Evolutionary conservation across 2,329 filamentous ascomycete species (phyloP).

Genomic region (Pyricularia grisea): DNA sequence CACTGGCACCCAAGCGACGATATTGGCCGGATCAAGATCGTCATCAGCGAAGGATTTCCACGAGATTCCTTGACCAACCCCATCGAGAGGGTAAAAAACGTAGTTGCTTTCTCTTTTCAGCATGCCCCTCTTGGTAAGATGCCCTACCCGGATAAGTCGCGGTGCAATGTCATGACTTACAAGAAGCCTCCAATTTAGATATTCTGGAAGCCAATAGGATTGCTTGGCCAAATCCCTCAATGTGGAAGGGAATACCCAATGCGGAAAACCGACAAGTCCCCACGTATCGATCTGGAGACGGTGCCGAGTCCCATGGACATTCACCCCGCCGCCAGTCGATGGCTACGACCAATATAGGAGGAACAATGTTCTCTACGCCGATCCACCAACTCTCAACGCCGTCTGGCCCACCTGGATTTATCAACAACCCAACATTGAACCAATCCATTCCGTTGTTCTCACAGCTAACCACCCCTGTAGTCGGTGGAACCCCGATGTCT

Average conservation of each 20-base stretch:
- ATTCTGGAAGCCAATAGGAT: slow-evolving; percentile 65
- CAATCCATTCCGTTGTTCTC: slow-evolving; percentile 3
- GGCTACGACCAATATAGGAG: neutral
- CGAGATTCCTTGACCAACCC: slow-evolving; percentile 40
- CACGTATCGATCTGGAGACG: slow-evolving; percentile 31
- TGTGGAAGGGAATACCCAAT: slow-evolving; percentile 50
- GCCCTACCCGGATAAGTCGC: neutral
- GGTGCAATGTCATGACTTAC: slow-evolving; percentile 10
- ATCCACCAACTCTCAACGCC: neutral
- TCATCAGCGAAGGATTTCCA: slow-evolving; percentile 65
- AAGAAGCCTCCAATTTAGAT: slow-evolving; percentile 32
- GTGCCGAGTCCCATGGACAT: slow-evolving; percentile 50
- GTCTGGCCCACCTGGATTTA: neutral
- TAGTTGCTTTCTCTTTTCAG: slow-evolving; percentile 75
- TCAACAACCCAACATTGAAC: neutral
- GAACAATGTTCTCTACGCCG: neutral
- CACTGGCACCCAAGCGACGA: slow-evolving; percentile 66
- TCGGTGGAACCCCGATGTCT: slow-evolving; percentile 12
- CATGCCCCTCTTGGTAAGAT: slow-evolving; percentile 66
- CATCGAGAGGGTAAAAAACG: slow-evolving; percentile 60
- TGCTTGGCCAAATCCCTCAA: slow-evolving; percentile 67
- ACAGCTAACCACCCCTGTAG: neutral
- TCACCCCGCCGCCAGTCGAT: slow-evolving; percentile 40
- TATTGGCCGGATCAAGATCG: slow-evolving; percentile 64
- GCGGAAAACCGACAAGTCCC: slow-evolving; percentile 30